Evolutionary conservation across 768 basidiomycete genomes (phyloP).

Genomic region (Lepiota venenata): DNA sequence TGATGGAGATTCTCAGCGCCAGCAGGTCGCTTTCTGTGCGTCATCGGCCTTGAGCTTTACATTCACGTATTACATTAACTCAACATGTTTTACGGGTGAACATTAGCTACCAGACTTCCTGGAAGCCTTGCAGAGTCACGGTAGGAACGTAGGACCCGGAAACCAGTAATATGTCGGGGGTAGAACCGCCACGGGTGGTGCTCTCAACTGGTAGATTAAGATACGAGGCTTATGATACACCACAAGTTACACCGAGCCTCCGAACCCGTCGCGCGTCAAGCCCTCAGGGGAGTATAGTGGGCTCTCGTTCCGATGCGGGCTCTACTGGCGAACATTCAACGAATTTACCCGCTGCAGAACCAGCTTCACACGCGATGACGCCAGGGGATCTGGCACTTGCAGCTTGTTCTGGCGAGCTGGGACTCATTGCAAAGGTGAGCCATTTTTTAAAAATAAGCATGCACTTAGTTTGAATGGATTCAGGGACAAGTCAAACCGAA

Average conservation of each 20-base stretch:
- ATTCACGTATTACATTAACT: not conserved
- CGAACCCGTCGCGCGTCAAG: constrained; percentile 27
- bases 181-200: constrained; percentile 12
- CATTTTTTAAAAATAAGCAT: not conserved
- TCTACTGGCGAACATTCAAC: constrained; percentile 9
- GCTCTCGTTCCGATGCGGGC: constrained; percentile 31
- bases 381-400: constrained; percentile 45
- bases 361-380: constrained; percentile 27
- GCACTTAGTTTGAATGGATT: not conserved
- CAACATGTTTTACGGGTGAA: not conserved
- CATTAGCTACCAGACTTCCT: constrained; percentile 72
- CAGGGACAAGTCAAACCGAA: not conserved
- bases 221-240: constrained; percentile 69
- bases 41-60: not conserved
- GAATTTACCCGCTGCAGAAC: constrained; percentile 2
- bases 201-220: constrained; percentile 44
- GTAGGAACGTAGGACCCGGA: constrained; percentile 12
- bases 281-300: constrained; percentile 23
- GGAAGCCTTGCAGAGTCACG: constrained; percentile 39
- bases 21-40: constrained; percentile 54
- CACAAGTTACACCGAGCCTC: constrained; percentile 46
- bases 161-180: constrained; percentile 7
- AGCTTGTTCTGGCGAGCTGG: constrained; percentile 20
- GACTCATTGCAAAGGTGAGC: constrained; percentile 23
- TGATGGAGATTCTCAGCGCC: constrained; percentile 44